Evolutionary conservation across 129 eudicot species (phyloP), one percentile per base, ranked within the genome.

Genomic region (Helianthus annuus): DNA sequence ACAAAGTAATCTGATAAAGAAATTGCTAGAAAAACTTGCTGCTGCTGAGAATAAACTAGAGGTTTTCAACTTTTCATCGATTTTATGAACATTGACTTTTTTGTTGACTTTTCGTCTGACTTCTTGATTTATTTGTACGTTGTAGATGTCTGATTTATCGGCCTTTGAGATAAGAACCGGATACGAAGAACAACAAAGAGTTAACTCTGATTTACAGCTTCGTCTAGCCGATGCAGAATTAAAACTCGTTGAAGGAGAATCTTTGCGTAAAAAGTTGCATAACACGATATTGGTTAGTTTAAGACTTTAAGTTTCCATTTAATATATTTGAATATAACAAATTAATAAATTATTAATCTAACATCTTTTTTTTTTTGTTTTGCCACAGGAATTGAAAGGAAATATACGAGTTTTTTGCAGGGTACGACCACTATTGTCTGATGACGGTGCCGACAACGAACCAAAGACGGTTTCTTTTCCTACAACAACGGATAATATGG

Each of bases 351-450:
- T 64, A 12, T 66, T 70, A 68, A 39, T 6, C 12, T 52, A 70
- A 61, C 34, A 49, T 51, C 66, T 12, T 64, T 80, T 12, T 80
- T 12, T 66, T 7, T 42, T 42, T 32, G 46, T 73, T 51, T 58
- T 56, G 48, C 34, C 74, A 48, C 94, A 95, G 99, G 99, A 95
- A 81, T 56, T 95, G 58, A 95, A 95, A 86, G 99, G 99, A 49
- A 95, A 95, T 67, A 95, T 95, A 10, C 82, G 99, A 51, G 99
- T 95, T 5, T 95, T 95, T 74, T 95, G 99, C 79, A 83, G 99
- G 80, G 97, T 95, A 44, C 76, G 99, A 9, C 99, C 99, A 42
- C 17, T 91, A 61, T 79, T 95, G 76, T 77, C 77, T 69, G 96
- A 95, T 58, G 98, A 90, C 56, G 90, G 75, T 12, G 86, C 53